phyloP scores from a whole-genome alignment of 2,329 filamentous ascomycete genomes.

The Dactylellina sp. region DNA sequence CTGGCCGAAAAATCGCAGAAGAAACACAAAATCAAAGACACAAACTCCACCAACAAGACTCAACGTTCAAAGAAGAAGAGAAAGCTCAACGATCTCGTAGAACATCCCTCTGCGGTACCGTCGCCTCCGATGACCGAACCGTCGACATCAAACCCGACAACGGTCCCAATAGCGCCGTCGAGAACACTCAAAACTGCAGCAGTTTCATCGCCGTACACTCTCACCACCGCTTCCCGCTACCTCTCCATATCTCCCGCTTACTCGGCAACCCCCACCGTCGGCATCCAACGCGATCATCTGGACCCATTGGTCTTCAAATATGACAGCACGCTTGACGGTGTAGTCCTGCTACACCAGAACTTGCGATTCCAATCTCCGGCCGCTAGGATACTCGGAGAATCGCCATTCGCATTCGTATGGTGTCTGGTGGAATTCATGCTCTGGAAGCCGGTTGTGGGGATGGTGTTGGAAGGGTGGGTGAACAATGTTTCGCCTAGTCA shows the following conservation, averaged over 20 bases:
- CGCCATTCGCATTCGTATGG: constrained; percentile 87
- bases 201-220: constrained; percentile 76
- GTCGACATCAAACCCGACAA: constrained; percentile 62
- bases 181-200: constrained; percentile 58
- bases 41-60: constrained; percentile 44
- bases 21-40: constrained; percentile 56
- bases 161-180: constrained; percentile 6
- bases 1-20: constrained; percentile 58
- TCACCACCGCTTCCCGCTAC: constrained; percentile 83
- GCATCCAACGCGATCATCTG: constrained; percentile 78
- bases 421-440: constrained; percentile 87
- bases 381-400: constrained; percentile 77
- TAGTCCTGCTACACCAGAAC: constrained; percentile 80
- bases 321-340: constrained; percentile 76
- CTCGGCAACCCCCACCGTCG: constrained; percentile 72
- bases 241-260: constrained; percentile 78
- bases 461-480: constrained; percentile 81
- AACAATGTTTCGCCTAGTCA: constrained; percentile 91
- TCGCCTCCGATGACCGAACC: constrained; percentile 62
- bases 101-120: constrained; percentile 54
- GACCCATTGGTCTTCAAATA: constrained; percentile 81
- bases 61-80: constrained; percentile 46
- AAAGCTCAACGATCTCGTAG: constrained; percentile 25
- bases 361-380: constrained; percentile 74
- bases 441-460: constrained; percentile 79